A percentile compares a stretch with the other conserved stretches of the same genome.
These are phyloP conservation scores for Hirschioporus abietinus DNA, from an alignment of 768 basidiomycete species.

Conservation along the genomic window DNA sequence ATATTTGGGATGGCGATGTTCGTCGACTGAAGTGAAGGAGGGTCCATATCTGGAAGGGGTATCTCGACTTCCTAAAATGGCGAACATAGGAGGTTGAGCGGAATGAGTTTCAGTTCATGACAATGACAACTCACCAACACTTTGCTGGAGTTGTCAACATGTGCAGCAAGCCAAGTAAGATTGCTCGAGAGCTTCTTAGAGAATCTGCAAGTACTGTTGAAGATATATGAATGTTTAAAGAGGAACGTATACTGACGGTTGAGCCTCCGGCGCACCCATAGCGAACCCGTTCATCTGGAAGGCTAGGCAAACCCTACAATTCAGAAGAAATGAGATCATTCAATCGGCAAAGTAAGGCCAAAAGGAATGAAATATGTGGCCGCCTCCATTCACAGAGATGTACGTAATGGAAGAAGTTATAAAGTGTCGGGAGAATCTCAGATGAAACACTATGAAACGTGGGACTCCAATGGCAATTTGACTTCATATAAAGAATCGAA, in stretches of 20 bases:
- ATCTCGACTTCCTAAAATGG: constrained; percentile 1
- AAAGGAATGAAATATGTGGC: neutral
- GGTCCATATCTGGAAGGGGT: constrained; percentile 2
- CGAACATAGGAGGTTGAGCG: neutral
- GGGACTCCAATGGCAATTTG: neutral
- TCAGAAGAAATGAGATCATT: neutral
- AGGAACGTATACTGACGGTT: constrained; percentile 1
- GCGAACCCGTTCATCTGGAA: neutral
- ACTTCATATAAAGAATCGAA: neutral
- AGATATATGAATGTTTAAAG: neutral
- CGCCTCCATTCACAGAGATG: neutral
- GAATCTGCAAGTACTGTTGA: neutral
- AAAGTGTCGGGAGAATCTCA: neutral
- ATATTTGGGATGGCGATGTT: neutral
- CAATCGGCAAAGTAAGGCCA: neutral
- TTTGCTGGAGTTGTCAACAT: neutral
- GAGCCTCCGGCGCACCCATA: neutral
- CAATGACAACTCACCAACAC: neutral
- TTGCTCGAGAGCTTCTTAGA: neutral
- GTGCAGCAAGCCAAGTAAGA: constrained; percentile 4
- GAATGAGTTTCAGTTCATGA: neutral
- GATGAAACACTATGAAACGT: neutral
- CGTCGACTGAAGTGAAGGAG: neutral
- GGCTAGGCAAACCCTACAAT: neutral
- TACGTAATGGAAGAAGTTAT: neutral